These are phyloP conservation scores for Evansstolkia leycettana DNA, from an alignment of 495 filamentous ascomycete species.

Conservation along the genomic window DNA sequence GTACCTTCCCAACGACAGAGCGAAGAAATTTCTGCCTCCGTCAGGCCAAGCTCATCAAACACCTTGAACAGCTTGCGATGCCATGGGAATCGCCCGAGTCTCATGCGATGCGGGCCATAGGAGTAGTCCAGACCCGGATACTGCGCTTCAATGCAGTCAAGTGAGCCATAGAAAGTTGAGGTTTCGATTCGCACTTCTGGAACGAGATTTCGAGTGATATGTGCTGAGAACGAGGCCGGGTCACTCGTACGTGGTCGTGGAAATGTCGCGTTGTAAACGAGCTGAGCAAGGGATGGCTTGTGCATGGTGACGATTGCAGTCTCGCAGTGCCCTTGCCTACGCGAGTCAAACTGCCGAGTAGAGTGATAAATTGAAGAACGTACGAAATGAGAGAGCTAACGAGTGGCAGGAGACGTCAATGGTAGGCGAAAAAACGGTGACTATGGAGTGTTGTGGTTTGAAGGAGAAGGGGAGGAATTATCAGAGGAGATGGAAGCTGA, in stretches of 20 bases:
- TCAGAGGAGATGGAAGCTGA: no score
- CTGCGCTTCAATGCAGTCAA: conserved; percentile 76
- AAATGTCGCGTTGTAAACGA: conserved; percentile 45
- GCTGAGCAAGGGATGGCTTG: conserved; percentile 41
- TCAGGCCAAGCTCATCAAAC: conserved; percentile 70
- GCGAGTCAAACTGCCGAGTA: no score
- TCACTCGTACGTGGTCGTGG: conserved; percentile 43
- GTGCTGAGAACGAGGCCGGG: conserved; percentile 43
- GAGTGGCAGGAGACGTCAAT: no score
- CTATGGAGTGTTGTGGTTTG: no score
- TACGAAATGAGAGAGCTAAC: no score
- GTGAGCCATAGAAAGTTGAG: conserved; percentile 70
- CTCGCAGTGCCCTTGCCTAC: not conserved
- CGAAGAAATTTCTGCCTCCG: conserved; percentile 58
- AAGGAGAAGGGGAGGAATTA: no score
- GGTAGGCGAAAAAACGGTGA: no score
- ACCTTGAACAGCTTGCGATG: conserved; percentile 71
- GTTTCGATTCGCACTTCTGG: conserved; percentile 83
- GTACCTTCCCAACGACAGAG: conserved; percentile 94
- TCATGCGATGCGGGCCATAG: conserved; percentile 66
- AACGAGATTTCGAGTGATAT: conserved; percentile 58
- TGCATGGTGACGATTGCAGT: conserved; percentile 34
- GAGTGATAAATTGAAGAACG: no score
- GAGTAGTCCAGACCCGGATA: conserved; percentile 88
- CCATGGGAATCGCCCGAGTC: conserved; percentile 68